These are phyloP conservation scores for Aspergillus japonicus DNA, from an alignment of 2,329 filamentous ascomycete genomes.

Conservation along the genomic window DNA sequence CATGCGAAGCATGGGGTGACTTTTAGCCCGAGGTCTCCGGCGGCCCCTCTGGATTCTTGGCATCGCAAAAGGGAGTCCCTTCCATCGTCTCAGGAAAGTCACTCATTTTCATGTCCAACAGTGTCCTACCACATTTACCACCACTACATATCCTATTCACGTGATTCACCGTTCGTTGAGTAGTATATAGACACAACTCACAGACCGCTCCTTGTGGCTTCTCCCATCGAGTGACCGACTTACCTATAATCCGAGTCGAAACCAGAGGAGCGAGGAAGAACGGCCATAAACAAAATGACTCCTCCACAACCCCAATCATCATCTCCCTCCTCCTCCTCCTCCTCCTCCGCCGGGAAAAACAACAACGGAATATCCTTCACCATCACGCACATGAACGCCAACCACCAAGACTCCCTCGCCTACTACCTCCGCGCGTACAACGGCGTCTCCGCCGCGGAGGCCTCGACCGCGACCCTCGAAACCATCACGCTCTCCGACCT, in stretches of 20 bases:
- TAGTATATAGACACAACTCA: background rate
- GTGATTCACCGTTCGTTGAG: background rate
- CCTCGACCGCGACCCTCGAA: constrained; percentile 60
- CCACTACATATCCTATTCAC: too few relatives aligned
- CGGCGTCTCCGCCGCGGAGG: constrained; percentile 55
- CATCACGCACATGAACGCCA: constrained; percentile 81
- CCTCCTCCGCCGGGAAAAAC: constrained; percentile 2
- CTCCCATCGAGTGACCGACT: background rate
- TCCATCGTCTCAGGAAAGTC: background rate
- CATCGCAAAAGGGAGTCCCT: background rate
- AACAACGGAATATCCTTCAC: constrained; percentile 57
- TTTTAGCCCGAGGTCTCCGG: background rate
- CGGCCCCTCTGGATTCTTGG: background rate
- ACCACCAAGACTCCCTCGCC: constrained; percentile 72
- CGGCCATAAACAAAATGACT: background rate
- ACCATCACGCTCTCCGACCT: constrained; percentile 66
- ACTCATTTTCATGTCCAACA: background rate
- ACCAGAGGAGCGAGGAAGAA: background rate
- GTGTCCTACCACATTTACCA: background rate
- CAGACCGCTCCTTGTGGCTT: background rate
- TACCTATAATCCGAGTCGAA: background rate
- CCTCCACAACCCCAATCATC: background rate
- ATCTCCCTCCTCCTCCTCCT: background rate
- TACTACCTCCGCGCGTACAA: constrained; percentile 76
- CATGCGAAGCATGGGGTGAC: background rate